Evolutionary conservation across 2,329 filamentous ascomycete species (phyloP).

Genomic region (Pestalotiopsis sp.): DNA sequence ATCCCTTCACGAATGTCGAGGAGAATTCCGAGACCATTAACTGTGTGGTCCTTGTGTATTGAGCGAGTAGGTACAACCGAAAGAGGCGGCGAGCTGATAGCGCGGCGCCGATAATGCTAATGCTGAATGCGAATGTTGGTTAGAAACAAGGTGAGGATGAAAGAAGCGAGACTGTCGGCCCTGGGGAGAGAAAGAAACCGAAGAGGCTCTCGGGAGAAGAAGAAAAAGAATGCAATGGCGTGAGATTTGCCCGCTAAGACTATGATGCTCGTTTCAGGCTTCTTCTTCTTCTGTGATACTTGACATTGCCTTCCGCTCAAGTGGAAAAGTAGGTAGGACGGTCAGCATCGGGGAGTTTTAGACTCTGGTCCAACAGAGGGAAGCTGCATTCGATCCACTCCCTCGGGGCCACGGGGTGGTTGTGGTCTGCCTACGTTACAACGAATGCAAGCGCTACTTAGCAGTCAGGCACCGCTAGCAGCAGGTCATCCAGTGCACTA

Average conservation of each 20-base stretch:
- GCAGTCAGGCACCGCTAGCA: neutral
- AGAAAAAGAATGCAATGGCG: neutral
- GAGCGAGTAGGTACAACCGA: neutral
- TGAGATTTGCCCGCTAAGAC: neutral
- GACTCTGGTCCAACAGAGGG: constrained; percentile 6
- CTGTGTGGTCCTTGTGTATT: neutral
- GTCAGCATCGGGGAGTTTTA: constrained; percentile 4
- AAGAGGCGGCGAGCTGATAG: constrained; percentile 23
- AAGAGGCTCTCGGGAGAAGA: neutral
- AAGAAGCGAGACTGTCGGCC: neutral
- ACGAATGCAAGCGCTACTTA: neutral
- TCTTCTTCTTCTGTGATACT: neutral
- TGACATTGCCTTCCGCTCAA: constrained; percentile 9
- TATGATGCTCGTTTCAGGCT: neutral
- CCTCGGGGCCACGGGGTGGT: neutral
- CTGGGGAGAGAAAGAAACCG: neutral
- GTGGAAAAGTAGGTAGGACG: constrained; percentile 6
- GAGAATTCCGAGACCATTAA: neutral
- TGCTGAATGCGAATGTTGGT: constrained; percentile 25
- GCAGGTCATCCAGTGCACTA: neutral
- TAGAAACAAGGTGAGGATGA: constrained; percentile 18
- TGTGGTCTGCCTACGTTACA: no score
- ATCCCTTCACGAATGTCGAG: neutral
- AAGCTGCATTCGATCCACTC: neutral
- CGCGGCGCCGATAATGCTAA: constrained; percentile 25